These are phyloP conservation scores for Blattamonas nauphoetae DNA, from an alignment of 78 protist genomes.

Conservation along the genomic window DNA sequence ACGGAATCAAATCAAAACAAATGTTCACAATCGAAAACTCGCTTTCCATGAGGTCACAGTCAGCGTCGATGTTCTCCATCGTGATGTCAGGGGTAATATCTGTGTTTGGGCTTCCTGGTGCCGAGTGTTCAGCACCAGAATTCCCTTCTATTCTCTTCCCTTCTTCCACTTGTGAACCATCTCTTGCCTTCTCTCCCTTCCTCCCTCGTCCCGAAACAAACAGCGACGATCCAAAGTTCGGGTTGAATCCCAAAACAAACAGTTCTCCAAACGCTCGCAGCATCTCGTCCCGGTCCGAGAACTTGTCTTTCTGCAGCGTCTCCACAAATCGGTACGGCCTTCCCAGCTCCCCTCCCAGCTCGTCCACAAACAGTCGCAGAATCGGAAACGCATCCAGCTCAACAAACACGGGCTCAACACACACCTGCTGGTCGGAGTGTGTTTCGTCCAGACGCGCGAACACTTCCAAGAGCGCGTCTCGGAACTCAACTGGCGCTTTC, in stretches of 20 bases:
- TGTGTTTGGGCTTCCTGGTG: too few species aligned
- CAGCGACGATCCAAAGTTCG: not conserved
- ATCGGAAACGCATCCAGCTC: not conserved
- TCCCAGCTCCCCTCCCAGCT: not conserved
- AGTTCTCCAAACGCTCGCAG: not conserved
- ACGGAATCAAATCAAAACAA: too few species aligned
- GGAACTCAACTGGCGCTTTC: not conserved
- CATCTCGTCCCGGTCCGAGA: not conserved
- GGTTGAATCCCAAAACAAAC: not conserved
- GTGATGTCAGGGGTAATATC: too few species aligned
- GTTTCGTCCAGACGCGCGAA: not conserved
- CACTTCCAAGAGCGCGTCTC: not conserved
- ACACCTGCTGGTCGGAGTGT: not conserved
- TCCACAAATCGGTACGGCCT: not conserved
- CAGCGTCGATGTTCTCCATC: too few species aligned
- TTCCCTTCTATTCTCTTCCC: too few species aligned
- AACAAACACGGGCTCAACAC: not conserved
- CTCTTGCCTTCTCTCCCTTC: too few species aligned
- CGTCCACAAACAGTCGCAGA: not conserved
- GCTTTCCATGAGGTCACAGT: too few species aligned
- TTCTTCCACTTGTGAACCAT: too few species aligned
- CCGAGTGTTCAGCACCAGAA: too few species aligned
- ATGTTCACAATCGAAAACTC: too few species aligned
- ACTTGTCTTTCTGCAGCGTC: not conserved
- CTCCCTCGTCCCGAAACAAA: too few species aligned